Evolutionary conservation across 2,329 filamentous ascomycete genomes (phyloP).

Genomic region (Colletotrichum horii): DNA sequence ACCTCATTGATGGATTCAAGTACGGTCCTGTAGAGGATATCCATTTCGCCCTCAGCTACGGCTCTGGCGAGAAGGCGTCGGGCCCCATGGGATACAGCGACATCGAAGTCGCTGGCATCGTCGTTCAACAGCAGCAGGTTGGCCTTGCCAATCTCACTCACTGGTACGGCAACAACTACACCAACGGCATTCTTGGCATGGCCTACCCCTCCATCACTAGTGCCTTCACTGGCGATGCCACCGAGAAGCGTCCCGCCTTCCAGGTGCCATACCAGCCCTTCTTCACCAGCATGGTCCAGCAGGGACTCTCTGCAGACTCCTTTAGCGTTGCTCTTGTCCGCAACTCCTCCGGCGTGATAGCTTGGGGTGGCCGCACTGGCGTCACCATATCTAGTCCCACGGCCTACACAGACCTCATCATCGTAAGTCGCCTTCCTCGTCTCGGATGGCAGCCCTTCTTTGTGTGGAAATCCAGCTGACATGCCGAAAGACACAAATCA

Average conservation of each 20-base stretch:
- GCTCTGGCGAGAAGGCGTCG: slow-evolving; percentile 52
- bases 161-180: slow-evolving; percentile 58
- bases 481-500: slow-evolving; percentile 47
- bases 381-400: slow-evolving; percentile 39
- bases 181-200: slow-evolving; percentile 55
- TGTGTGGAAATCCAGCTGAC: not conserved
- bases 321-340: slow-evolving; percentile 55
- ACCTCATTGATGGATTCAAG: slow-evolving; percentile 43
- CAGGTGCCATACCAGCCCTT: slow-evolving; percentile 51
- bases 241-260: slow-evolving; percentile 42
- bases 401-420: slow-evolving; percentile 47
- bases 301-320: slow-evolving; percentile 48
- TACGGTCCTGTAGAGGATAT: slow-evolving; percentile 42
- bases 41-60: slow-evolving; percentile 52
- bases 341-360: slow-evolving; percentile 51
- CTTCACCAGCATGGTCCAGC: slow-evolving; percentile 51
- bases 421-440: slow-evolving; percentile 39
- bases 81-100: slow-evolving; percentile 54
- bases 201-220: slow-evolving; percentile 56
- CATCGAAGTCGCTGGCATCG: slow-evolving; percentile 49
- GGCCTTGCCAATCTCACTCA: slow-evolving; percentile 53
- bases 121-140: slow-evolving; percentile 50
- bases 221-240: slow-evolving; percentile 45
- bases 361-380: slow-evolving; percentile 44
- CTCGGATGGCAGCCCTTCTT: not conserved